phyloP scores from a whole-genome alignment of 2,329 filamentous ascomycete species.

The Ophiostoma triangulosporum region DNA sequence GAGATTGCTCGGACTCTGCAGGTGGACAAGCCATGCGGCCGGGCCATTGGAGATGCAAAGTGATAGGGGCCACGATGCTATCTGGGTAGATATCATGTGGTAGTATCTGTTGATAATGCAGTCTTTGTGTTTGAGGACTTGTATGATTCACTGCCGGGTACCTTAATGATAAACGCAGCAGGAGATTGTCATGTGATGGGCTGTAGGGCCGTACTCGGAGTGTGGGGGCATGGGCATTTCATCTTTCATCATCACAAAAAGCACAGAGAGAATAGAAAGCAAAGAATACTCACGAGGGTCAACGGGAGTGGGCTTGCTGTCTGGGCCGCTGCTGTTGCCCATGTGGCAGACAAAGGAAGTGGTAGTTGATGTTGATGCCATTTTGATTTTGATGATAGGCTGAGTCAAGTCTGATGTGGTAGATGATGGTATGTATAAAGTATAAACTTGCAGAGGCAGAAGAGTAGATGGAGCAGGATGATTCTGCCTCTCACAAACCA shows the following conservation, averaged over 20 bases:
- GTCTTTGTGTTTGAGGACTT: background rate
- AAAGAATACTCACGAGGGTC: constrained; percentile 4
- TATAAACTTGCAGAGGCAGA: too few relatives aligned
- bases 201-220: background rate
- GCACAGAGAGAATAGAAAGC: background rate
- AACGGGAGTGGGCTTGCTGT: constrained; percentile 3
- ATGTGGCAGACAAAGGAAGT: background rate
- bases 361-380: background rate
- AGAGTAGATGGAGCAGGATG: background rate
- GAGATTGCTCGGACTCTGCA: too few relatives aligned
- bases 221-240: background rate
- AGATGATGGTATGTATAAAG: background rate
- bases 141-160: background rate
- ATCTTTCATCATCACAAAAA: background rate
- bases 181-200: constrained; percentile 4
- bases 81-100: background rate
- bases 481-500: background rate
- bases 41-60: too few relatives aligned
- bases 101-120: background rate
- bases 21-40: too few relatives aligned
- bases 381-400: background rate
- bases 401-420: background rate
- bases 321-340: background rate
- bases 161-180: constrained; percentile 1
- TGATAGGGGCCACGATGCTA: background rate